Percentiles rank a stretch among this genome's conserved stretches.
phyloP scores from a whole-genome alignment of 345 rosid genomes.

The Luvunga scandens region DNA sequence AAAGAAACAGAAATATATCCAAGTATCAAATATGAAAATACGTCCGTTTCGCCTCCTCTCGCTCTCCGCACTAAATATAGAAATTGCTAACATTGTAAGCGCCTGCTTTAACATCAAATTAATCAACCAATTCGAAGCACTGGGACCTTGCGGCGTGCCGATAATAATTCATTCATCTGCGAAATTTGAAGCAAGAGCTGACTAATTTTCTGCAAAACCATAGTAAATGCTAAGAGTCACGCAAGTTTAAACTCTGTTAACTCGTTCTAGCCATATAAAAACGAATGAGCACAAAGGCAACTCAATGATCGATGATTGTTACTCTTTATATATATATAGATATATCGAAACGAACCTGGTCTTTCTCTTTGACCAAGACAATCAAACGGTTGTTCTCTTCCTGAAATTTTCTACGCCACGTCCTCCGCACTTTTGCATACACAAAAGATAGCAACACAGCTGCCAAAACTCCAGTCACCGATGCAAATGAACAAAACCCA shows the following conservation, averaged over 20 bases:
- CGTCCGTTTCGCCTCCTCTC: not conserved
- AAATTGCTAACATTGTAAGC: not conserved
- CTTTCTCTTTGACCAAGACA: slow-evolving; percentile 41
- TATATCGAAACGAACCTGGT: slow-evolving; percentile 34
- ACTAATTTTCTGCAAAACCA: slow-evolving; percentile 40
- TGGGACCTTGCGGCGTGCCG: slow-evolving; percentile 34
- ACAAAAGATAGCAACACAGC: slow-evolving; percentile 24
- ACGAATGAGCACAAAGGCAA: no score
- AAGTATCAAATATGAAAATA: not conserved
- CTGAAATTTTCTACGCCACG: slow-evolving; percentile 26
- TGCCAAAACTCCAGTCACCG: slow-evolving; percentile 18
- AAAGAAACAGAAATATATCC: not conserved
- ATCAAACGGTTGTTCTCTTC: slow-evolving; percentile 22
- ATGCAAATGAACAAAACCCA: slow-evolving; percentile 28
- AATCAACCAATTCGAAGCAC: slow-evolving; percentile 39
- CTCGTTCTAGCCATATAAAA: no score
- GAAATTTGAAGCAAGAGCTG: slow-evolving; percentile 42
- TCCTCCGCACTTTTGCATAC: slow-evolving; percentile 18
- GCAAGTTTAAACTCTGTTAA: not conserved
- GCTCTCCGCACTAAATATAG: not conserved
- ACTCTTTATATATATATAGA: no score
- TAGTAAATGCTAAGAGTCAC: not conserved
- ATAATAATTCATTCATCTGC: slow-evolving; percentile 35
- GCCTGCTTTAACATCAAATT: not conserved
- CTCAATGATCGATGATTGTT: no score